Evolutionary conservation across 176 grass and related monocot species (phyloP), one percentile per base, ranked within the genome.

Genomic region (Phoenix dactylifera): DNA sequence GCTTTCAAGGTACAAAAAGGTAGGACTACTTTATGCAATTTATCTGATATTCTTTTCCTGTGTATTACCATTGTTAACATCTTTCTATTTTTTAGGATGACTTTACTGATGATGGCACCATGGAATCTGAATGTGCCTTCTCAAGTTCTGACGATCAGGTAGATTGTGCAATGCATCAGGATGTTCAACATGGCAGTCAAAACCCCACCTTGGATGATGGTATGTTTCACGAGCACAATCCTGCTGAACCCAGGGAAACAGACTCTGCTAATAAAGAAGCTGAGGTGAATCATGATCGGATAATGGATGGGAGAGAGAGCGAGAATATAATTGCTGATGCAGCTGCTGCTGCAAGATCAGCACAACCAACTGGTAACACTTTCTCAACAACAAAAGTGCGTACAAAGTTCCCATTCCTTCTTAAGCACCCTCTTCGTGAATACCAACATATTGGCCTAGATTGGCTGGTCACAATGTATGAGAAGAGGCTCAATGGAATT

Each of bases 381-480:
- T 98, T 98, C 70, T 83, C 79, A 75, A 98, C 93, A 61, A 92
- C 84, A 14, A 88, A 85, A 48, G 93, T 98, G 18, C 88, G 84
- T 20, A 98, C 93, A 15, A 98, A 92, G 67, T 89, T 92, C 71
- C 93, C 93, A 1, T 98, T 98, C 52, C 93, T 98, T 85, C 75
- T 98, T 64, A 98, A 98, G 79, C 88, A 92, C 65, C 86, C 93
- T 70, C 82, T 98, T 57, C 93, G 93, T 52, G 93, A 98, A 57
- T 98, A 98, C 64, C 93, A 98, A 80, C 93, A 98, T 75, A 98
- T 98, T 73, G 93, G 93, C 18, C 68, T 98, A 16, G 88, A 98
- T 75, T 98, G 93, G 93, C 59, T 98, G 49, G 93, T 98, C 60
- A 86, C 93, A 55, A 92, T 98, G 93, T 92, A 98, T 62, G 93